Conservation (phyloP, 1,284 basidiomycete genomes). For the Rhodotorula sp. region DNA sequence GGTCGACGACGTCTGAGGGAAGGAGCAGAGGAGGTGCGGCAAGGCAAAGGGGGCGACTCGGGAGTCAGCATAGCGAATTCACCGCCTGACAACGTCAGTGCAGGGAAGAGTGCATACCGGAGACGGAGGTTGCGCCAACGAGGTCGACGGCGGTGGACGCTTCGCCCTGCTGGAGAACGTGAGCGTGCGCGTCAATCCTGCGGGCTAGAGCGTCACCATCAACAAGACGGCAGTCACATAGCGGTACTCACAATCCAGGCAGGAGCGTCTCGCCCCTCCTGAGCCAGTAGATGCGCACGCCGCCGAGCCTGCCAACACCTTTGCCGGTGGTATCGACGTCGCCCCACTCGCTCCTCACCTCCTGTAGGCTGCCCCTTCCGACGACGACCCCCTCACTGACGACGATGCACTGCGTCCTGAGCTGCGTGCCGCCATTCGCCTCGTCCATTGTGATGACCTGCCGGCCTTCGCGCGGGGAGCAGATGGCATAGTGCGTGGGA, state of each 20-base stretch:
- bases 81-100: background rate
- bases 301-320: conserved; percentile 6
- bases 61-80: background rate
- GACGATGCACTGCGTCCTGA: conserved; percentile 34
- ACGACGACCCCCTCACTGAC: conserved; percentile 18
- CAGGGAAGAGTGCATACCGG: conserved; percentile 55
- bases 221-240: background rate
- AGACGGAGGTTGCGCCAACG: conserved; percentile 61
- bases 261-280: conserved; percentile 19
- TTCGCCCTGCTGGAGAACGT: conserved; percentile 71
- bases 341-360: conserved; percentile 30
- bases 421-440: background rate
- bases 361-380: conserved; percentile 8
- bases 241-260: conserved; percentile 25
- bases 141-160: conserved; percentile 62
- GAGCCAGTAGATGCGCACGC: conserved; percentile 29
- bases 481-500: conserved; percentile 28
- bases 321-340: conserved; percentile 33
- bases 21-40: background rate
- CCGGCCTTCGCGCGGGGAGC: conserved; percentile 4
- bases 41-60: background rate
- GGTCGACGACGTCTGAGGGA: conserved; percentile 62
- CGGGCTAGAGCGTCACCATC: no score
- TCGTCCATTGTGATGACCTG: conserved; percentile 30
- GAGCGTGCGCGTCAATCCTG: conserved; percentile 70